A percentile compares a stretch with the other conserved stretches of the same genome.
Conservation (phyloP, 768 basidiomycete genomes). For the Tubosaeta sp. region DNA sequence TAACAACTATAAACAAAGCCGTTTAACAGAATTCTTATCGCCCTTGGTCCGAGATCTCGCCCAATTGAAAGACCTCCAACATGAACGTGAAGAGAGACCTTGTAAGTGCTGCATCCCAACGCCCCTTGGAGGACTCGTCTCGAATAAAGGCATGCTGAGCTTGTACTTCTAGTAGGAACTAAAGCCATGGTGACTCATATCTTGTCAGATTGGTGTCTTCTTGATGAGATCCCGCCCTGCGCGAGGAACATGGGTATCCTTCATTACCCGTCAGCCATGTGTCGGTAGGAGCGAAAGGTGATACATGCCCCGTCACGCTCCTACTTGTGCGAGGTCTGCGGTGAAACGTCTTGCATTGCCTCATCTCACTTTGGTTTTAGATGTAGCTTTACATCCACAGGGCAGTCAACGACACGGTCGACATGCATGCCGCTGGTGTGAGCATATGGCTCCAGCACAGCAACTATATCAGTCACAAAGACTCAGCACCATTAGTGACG, state of each 20-base stretch:
- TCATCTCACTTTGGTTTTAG: too few species aligned
- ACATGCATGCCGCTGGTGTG: slow-evolving; percentile 68
- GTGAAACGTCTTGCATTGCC: too few species aligned
- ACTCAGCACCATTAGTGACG: too few species aligned
- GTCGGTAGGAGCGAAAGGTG: neutral
- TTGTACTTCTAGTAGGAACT: slow-evolving; percentile 96
- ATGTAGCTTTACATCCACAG: too few species aligned
- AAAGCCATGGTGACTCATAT: slow-evolving; percentile 4
- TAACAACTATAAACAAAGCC: slow-evolving; percentile 6
- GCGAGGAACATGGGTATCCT: slow-evolving; percentile 94
- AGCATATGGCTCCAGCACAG: too few species aligned
- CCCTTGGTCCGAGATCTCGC: slow-evolving; percentile 74
- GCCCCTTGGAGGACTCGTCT: slow-evolving; percentile 86
- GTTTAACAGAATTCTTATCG: slow-evolving; percentile 54
- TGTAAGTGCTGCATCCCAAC: slow-evolving; percentile 94
- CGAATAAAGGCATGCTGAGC: slow-evolving; percentile 97
- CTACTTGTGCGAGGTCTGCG: too few species aligned
- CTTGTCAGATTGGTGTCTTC: slow-evolving; percentile 30
- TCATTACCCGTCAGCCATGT: slow-evolving; percentile 1
- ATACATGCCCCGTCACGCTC: slow-evolving; percentile 32
- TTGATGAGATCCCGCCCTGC: slow-evolving; percentile 83
- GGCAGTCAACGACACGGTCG: slow-evolving; percentile 16
- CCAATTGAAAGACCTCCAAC: slow-evolving; percentile 90
- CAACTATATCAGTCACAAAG: too few species aligned
- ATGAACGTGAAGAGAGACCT: slow-evolving; percentile 75